Percentiles rank a stretch among this genome's conserved stretches.
Evolutionary conservation across 148 eudicot genomes (phyloP).

Genomic region (Cornus suecica): DNA sequence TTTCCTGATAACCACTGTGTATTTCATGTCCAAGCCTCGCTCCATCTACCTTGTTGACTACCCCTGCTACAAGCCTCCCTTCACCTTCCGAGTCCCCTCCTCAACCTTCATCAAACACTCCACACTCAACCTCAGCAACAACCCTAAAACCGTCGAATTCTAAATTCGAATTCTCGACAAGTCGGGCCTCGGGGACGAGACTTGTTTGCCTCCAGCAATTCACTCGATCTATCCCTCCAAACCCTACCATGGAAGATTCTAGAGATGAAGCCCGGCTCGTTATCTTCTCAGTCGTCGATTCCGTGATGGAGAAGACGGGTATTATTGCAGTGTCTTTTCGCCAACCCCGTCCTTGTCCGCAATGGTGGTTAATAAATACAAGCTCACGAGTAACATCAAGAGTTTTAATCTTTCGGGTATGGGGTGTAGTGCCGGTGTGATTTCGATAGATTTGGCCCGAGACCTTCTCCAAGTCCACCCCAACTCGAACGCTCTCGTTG

Average conservation of each 20-base stretch:
- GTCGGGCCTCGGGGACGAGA: slow-evolving; percentile 52
- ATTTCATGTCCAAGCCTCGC: slow-evolving; percentile 57
- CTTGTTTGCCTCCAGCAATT: slow-evolving; percentile 54
- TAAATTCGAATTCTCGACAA: slow-evolving; percentile 49
- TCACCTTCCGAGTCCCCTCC: slow-evolving; percentile 44
- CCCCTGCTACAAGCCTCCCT: slow-evolving; percentile 50
- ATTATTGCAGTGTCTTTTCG: slow-evolving; percentile 57
- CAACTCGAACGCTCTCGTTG: slow-evolving; percentile 54
- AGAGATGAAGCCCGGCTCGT: slow-evolving; percentile 59
- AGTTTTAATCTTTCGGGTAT: slow-evolving; percentile 70
- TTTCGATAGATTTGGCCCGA: slow-evolving; percentile 61
- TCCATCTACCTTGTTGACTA: slow-evolving; percentile 50
- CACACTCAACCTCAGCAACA: slow-evolving; percentile 33
- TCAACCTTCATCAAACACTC: slow-evolving; percentile 58
- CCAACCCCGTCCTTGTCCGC: slow-evolving; percentile 77
- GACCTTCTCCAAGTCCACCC: slow-evolving; percentile 71
- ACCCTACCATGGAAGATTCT: slow-evolving; percentile 69
- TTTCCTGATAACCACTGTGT: slow-evolving; percentile 43
- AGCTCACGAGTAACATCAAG: slow-evolving; percentile 47
- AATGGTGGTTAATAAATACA: slow-evolving; percentile 71
- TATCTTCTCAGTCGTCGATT: slow-evolving; percentile 53
- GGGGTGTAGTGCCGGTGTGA: slow-evolving; percentile 74
- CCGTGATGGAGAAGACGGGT: slow-evolving; percentile 42
- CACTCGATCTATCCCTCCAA: slow-evolving; percentile 72
- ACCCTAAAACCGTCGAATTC: slow-evolving; percentile 43